These are phyloP conservation scores for Murraya koenigii DNA, from an alignment of 345 rosid species.

Conservation along the genomic window DNA sequence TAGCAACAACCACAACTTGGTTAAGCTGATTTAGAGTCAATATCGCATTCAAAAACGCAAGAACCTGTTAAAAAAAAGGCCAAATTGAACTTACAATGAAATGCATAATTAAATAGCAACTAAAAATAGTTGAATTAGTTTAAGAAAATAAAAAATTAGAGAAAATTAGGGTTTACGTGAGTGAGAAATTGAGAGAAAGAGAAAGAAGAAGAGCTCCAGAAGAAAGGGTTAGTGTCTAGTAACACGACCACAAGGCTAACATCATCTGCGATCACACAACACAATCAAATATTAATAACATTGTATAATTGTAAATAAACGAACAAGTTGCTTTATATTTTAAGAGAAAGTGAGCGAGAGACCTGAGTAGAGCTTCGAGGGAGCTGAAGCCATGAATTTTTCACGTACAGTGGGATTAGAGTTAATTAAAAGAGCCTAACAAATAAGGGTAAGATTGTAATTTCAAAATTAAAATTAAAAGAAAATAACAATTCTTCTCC, in stretches of 20 bases:
- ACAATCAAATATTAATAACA: neutral
- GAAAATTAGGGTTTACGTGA: conserved; percentile 49
- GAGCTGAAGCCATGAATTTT: conserved; percentile 55
- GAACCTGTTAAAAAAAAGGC: conserved; percentile 42
- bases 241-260: conserved; percentile 76
- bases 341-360: neutral
- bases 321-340: neutral
- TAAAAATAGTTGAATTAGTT: neutral
- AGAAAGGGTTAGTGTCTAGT: conserved; percentile 80
- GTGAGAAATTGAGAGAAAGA: conserved; percentile 74
- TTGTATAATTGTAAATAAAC: neutral
- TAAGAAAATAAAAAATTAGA: neutral
- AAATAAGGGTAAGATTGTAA: neutral
- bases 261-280: conserved; percentile 54
- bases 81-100: neutral
- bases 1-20: conserved; percentile 83
- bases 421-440: neutral
- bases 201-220: conserved; percentile 69
- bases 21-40: conserved; percentile 76
- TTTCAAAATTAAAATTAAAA: neutral
- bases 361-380: conserved; percentile 78
- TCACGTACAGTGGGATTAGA: neutral
- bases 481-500: neutral
- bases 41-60: conserved; percentile 73
- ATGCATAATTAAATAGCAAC: neutral